Evolutionary conservation across 495 filamentous ascomycete genomes (phyloP).

Genomic region (Sabuloglossum arenarium): DNA sequence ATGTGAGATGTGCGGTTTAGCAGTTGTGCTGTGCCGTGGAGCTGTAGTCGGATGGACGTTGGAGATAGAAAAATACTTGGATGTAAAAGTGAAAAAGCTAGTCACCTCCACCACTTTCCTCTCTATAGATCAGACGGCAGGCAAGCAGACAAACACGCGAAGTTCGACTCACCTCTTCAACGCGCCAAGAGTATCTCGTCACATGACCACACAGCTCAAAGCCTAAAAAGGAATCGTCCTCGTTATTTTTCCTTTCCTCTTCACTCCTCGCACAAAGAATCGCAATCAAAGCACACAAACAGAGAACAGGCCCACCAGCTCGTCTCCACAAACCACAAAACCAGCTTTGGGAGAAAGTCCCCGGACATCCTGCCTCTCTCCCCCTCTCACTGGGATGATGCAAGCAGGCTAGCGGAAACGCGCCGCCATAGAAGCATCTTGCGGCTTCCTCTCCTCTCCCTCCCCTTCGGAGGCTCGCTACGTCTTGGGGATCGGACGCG

Average conservation of each 20-base stretch:
- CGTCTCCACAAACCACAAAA: constrained; percentile 20
- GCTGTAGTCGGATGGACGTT: too few relatives aligned
- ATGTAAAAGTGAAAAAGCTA: too few relatives aligned
- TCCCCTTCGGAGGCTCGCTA: constrained; percentile 24
- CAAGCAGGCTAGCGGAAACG: constrained; percentile 66
- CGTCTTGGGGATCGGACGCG: constrained; percentile 11
- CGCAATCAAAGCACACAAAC: constrained; percentile 99
- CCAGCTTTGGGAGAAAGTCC: constrained; percentile 99
- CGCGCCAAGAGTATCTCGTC: background rate
- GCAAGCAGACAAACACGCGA: background rate
- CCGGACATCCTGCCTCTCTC: constrained; percentile 61
- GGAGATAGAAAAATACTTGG: too few relatives aligned
- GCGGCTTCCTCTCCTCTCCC: constrained; percentile 35
- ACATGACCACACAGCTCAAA: constrained; percentile 8
- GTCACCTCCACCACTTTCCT: background rate
- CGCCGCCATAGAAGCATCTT: constrained; percentile 96
- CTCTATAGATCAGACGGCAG: background rate
- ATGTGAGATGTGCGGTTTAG: too few relatives aligned
- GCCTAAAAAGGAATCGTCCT: constrained; percentile 7
- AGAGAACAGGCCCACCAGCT: constrained; percentile 27
- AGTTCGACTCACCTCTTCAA: background rate
- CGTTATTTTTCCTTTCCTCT: constrained; percentile 16
- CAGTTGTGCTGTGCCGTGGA: too few relatives aligned
- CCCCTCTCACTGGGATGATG: constrained; percentile 2
- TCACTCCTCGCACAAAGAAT: constrained; percentile 96